Percentiles rank a stretch among this genome's conserved stretches.
These are phyloP conservation scores for Apiospora arundinis DNA, from an alignment of 2,329 filamentous ascomycete species.

Conservation along the genomic window DNA sequence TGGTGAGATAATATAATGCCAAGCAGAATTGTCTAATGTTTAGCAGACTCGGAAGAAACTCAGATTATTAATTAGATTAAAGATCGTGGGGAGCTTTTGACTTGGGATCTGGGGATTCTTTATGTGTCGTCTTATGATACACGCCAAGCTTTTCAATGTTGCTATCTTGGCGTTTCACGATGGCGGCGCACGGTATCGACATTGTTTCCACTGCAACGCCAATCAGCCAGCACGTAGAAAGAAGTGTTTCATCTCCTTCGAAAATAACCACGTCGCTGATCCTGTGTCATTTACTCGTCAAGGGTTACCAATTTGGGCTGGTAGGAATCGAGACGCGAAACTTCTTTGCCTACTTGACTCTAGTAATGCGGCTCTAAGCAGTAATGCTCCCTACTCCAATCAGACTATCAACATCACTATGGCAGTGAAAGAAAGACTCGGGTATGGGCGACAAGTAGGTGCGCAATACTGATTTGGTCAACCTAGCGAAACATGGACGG, in stretches of 20 bases:
- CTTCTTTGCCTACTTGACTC: background rate
- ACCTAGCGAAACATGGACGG: no score
- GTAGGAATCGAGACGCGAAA: background rate
- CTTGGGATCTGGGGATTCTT: conserved; percentile 23
- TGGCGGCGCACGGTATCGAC: background rate
- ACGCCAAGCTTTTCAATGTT: conserved; percentile 24
- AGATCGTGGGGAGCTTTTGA: conserved; percentile 4
- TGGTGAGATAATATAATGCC: background rate
- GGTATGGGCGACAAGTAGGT: no score
- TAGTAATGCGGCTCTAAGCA: no score
- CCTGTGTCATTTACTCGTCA: background rate
- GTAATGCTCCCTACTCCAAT: no score
- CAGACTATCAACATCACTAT: no score
- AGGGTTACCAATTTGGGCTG: background rate
- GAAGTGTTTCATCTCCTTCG: background rate
- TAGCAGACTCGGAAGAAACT: background rate
- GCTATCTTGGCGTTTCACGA: conserved; percentile 38
- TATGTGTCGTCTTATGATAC: conserved; percentile 26
- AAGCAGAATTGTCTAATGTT: background rate
- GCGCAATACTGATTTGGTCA: no score
- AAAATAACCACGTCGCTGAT: background rate
- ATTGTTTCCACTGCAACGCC: background rate
- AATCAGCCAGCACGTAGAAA: background rate
- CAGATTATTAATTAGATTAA: background rate
- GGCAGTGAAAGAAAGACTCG: no score